These are phyloP conservation scores for Chalciporus sphaerocephalus DNA, from an alignment of 768 basidiomycete species.

Conservation along the genomic window DNA sequence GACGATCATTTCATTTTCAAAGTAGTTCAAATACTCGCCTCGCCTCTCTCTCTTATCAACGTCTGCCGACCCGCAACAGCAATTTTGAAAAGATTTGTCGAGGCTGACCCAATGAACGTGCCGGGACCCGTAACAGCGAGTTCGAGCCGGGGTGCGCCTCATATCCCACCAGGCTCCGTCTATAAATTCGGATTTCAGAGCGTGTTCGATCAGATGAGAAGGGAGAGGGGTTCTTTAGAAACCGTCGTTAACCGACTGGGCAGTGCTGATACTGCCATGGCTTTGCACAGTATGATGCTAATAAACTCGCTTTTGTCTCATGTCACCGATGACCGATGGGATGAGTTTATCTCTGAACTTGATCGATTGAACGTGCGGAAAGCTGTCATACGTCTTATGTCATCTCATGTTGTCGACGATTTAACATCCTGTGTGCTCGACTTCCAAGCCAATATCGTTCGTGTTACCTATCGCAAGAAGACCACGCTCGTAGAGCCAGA, in stretches of 20 bases:
- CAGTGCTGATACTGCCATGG: slow-evolving; percentile 82
- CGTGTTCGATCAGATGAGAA: slow-evolving; percentile 79
- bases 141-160: slow-evolving; percentile 54
- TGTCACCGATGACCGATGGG: slow-evolving; percentile 74
- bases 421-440: slow-evolving; percentile 80
- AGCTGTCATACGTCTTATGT: slow-evolving; percentile 81
- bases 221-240: slow-evolving; percentile 64
- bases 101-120: slow-evolving; percentile 71
- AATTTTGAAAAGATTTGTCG: slow-evolving; percentile 84
- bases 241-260: slow-evolving; percentile 78
- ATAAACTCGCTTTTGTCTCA: slow-evolving; percentile 82
- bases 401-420: slow-evolving; percentile 75
- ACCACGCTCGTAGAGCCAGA: slow-evolving; percentile 72
- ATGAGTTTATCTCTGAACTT: slow-evolving; percentile 69
- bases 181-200: slow-evolving; percentile 81
- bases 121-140: slow-evolving; percentile 55
- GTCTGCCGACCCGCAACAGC: slow-evolving; percentile 89
- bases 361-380: slow-evolving; percentile 75
- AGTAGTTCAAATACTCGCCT: slow-evolving; percentile 75
- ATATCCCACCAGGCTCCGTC: slow-evolving; percentile 60
- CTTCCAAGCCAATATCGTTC: slow-evolving; percentile 82
- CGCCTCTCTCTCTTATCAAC: slow-evolving; percentile 74
- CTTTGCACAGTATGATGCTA: slow-evolving; percentile 83
- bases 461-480: slow-evolving; percentile 77
- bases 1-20: slow-evolving; percentile 68